Evolutionary conservation across 202 grass and related monocot species (phyloP), one percentile per base, ranked within the genome.

Genomic region (Zizania palustris): DNA sequence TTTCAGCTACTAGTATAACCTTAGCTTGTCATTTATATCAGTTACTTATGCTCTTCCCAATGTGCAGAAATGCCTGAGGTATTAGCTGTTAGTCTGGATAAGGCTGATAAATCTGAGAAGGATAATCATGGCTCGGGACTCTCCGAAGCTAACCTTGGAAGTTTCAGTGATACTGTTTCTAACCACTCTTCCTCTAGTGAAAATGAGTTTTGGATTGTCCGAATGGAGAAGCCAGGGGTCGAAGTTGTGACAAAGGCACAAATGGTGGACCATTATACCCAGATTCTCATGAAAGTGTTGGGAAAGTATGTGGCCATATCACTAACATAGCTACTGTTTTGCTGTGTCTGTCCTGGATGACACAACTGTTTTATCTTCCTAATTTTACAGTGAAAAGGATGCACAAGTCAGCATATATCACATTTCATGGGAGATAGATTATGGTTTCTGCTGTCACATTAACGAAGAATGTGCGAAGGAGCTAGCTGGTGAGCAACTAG

Each of bases 401-500:
- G 89, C 96, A 37, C 92, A 99, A 83, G 96, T 89, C 55, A 87
- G 92, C 68, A 96, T 99, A 83, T 93, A 91, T 82, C 66, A 88
- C 63, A 81, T 96, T 43, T 95, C 96, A 66, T 93, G 96, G 92
- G 87, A 92, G 13, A 85, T 71, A 53, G 56, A 96, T 83, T 96
- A 93, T 83, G 85, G 96, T 21, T 99, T 99, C 81, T 96, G 89
- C 60, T 99, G 92, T 72, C 85, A 90, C n/a, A 90, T 95, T 81
- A 85, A 93, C 36, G 81, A 90, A 81, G 80, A 89, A 45, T 89
- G 75, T 11, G 85, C 92, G 42, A 70, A 80, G 40, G 87, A 90
- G 53, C 79, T 99, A 85, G 88, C 87, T 84, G 87, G 91, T 93
- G 34, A 82, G 63, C 49, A 88, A 67, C 76, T 41, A 67, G 49